Evolutionary conservation across 495 filamentous ascomycete genomes (phyloP), one percentile per base, ranked within the genome.

Genomic region (Trichoderma erinaceum): DNA sequence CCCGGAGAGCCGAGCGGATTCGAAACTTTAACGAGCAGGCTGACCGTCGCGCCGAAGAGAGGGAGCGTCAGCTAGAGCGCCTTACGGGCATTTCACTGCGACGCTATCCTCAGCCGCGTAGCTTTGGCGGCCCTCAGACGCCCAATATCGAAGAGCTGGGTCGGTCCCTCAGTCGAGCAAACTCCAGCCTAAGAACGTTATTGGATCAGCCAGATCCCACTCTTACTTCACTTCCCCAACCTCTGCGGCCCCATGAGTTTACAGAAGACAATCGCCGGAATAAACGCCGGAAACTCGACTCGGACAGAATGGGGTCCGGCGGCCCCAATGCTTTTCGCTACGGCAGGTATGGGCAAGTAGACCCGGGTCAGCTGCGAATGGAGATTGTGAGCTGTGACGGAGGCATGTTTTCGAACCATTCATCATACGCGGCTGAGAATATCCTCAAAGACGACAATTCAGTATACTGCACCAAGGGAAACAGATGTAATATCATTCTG

Each of bases 371-470:
- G 69, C 77, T 97, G 68, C 87, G 84, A 68, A 93, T 97, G 91
- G 89, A 95, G 73, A 85, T 97, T 66, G 85, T 88, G 21, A 92
- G 86, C 81, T 98, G 93, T 73, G 94, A 97, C 78, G 94, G 93
- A 64, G 94, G 93, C 1, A 84, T 87, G 25, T 93, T 88, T 74
- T 74, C 81, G 29, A 84, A 87, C 58, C 84, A 86, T 67, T 77
- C 78, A 2, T 80, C 81, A 67, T 92, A 92, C 71, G 82, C 82
- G 48, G 86, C 89, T 35, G 90, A 93, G 70, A 96, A 97, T 76
- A 86, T 97, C 50, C 81, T 98, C 63, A 85, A 83, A 68, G 90
- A 93, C 75, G 91, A 97, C 76, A 76, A 82, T 64, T 89, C 87
- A 25, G 93, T 97, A 23, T 97, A 97, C 74, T 96, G 92, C 76